A percentile compares a stretch with the other conserved stretches of the same genome.
Conservation (phyloP, 306 rosid genomes). For the Oemleria cerasiformis region DNA sequence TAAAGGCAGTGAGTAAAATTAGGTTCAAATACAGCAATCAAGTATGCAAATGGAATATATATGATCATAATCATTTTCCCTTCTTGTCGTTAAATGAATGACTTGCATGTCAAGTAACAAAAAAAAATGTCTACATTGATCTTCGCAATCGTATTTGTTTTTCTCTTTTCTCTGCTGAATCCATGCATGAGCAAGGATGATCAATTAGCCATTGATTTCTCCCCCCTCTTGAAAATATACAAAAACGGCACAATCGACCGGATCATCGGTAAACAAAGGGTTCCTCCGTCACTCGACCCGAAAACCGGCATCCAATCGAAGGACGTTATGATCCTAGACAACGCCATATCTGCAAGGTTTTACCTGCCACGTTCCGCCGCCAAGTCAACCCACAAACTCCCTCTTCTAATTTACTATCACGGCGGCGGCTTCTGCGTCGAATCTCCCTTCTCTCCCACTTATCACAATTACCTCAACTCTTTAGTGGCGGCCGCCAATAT, state of each 20-base stretch:
- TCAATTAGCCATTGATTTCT: background rate
- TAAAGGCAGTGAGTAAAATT: background rate
- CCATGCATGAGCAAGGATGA: background rate
- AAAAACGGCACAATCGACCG: constrained; percentile 17
- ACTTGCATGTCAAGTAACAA: background rate
- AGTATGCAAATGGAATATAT: background rate
- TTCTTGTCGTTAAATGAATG: background rate
- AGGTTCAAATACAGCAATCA: background rate
- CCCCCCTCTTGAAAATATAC: background rate
- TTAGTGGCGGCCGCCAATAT: constrained; percentile 21
- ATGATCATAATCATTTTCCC: background rate
- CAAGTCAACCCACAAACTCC: constrained; percentile 15
- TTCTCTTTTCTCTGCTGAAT: background rate
- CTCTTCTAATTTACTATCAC: constrained; percentile 29
- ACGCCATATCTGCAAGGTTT: constrained; percentile 25
- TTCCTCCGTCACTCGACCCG: constrained; percentile 40
- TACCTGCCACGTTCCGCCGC: constrained; percentile 19
- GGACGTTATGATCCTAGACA: constrained; percentile 3
- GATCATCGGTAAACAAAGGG: background rate
- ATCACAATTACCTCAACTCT: constrained; percentile 21
- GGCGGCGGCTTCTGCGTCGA: constrained; percentile 35
- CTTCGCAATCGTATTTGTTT: background rate
- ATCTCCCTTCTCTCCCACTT: constrained; percentile 7
- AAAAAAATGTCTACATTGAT: background rate
- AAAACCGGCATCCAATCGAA: constrained; percentile 29